Conservation (phyloP, 2,329 filamentous ascomycete genomes). For the Stagonosporopsis vannaccii region DNA sequence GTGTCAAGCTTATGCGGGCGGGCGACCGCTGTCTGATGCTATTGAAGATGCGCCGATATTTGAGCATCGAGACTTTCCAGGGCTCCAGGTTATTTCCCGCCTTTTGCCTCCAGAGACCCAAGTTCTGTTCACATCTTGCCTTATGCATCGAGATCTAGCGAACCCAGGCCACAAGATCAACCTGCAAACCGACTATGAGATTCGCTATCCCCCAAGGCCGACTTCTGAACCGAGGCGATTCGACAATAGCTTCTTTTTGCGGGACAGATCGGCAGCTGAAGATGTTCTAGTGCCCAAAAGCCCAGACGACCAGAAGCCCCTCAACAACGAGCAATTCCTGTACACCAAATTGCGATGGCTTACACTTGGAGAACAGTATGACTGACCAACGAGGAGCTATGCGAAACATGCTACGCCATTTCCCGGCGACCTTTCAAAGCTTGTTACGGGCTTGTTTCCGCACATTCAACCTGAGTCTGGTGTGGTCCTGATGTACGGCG, state of each 20-base stretch:
- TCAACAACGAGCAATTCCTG: constrained; percentile 75
- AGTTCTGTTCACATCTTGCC: constrained; percentile 70
- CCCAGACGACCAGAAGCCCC: constrained; percentile 72
- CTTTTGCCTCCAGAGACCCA: constrained; percentile 78
- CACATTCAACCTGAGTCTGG: constrained; percentile 84
- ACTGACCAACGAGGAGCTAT: constrained; percentile 91
- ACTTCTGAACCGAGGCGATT: constrained; percentile 44
- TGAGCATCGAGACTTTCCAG: constrained; percentile 49
- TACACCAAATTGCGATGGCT: constrained; percentile 89
- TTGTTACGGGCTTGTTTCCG: constrained; percentile 78
- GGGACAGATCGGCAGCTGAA: constrained; percentile 35
- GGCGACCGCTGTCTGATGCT: constrained; percentile 27
- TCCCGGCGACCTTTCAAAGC: constrained; percentile 72
- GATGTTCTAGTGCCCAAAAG: constrained; percentile 66
- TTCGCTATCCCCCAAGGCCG: constrained; percentile 64
- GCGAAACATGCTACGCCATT: constrained; percentile 75
- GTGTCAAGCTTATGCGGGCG: constrained; percentile 43
- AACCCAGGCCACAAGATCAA: constrained; percentile 83
- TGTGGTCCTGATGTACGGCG: constrained; percentile 91
- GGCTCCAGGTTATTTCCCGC: constrained; percentile 78
- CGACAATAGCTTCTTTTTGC: constrained; percentile 43
- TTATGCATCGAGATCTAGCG: constrained; percentile 80
- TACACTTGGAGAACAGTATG: constrained; percentile 93
- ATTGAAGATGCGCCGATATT: constrained; percentile 42
- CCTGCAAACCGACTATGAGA: constrained; percentile 78